Percentiles rank a stretch among this genome's conserved stretches.
These are phyloP conservation scores for Pseudomicrostroma phylloplanum DNA, from an alignment of 1,284 basidiomycete genomes.

Conservation along the genomic window DNA sequence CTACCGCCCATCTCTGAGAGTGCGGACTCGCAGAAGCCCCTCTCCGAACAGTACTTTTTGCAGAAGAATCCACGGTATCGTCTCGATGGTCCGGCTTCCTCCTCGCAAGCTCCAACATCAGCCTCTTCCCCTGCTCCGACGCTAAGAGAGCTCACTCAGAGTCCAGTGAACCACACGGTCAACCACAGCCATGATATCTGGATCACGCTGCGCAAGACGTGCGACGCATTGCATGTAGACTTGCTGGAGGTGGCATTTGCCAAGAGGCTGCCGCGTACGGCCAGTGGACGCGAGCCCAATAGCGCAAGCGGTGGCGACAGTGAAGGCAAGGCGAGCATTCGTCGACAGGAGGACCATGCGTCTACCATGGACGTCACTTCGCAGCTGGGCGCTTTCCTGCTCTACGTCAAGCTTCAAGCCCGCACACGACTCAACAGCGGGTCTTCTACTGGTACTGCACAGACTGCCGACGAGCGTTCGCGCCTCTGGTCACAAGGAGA, in stretches of 20 bases:
- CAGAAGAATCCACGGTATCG: neutral
- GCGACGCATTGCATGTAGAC: neutral
- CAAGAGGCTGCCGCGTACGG: neutral
- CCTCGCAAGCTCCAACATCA: neutral
- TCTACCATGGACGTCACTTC: neutral
- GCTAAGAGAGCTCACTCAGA: neutral
- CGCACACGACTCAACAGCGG: neutral
- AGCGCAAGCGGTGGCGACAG: too few relatives aligned
- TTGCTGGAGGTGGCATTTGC: neutral
- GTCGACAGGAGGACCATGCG: too few relatives aligned
- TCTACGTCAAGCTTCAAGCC: slow-evolving; percentile 15
- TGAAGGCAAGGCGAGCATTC: too few relatives aligned
- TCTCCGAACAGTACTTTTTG: slow-evolving; percentile 1
- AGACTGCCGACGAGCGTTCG: neutral
- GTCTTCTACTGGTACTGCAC: slow-evolving; percentile 5
- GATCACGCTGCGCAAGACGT: too few relatives aligned
- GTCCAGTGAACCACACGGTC: neutral
- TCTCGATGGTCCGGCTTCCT: neutral
- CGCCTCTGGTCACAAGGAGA: neutral
- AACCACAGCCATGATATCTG: slow-evolving; percentile 1
- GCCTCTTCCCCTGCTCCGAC: neutral
- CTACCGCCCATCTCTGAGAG: too few relatives aligned
- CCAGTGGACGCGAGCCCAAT: too few relatives aligned
- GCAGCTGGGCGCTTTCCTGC: slow-evolving; percentile 14
- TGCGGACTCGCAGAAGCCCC: too few relatives aligned